phyloP scores from a whole-genome alignment of 2,329 filamentous ascomycete species.

The Fusarium heterosporum region DNA sequence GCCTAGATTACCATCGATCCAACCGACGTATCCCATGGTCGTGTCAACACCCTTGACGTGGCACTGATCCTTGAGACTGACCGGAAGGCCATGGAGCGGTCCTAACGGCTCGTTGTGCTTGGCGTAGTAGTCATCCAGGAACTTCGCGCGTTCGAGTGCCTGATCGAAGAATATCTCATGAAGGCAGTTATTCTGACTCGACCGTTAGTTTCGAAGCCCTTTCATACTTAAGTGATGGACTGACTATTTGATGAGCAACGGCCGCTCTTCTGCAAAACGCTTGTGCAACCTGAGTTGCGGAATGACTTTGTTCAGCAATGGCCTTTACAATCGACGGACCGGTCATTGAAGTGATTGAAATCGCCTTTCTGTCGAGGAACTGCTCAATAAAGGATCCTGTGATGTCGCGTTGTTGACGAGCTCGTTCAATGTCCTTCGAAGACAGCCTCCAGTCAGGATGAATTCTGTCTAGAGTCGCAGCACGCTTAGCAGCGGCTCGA shows the following conservation, averaged over 20 bases:
- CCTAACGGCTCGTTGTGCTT: slow-evolving; percentile 23
- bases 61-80: slow-evolving; percentile 67
- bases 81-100: slow-evolving; percentile 40
- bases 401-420: slow-evolving; percentile 16
- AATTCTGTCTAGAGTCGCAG: slow-evolving; percentile 33
- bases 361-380: slow-evolving; percentile 18
- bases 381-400: slow-evolving; percentile 38
- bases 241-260: slow-evolving; percentile 66
- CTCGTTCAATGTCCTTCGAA: slow-evolving; percentile 22
- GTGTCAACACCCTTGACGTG: slow-evolving; percentile 66
- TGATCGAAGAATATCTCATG: slow-evolving; percentile 39
- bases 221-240: slow-evolving; percentile 56
- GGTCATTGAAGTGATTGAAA: slow-evolving; percentile 19
- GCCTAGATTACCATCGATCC: slow-evolving; percentile 38
- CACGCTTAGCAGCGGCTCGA: slow-evolving; percentile 36
- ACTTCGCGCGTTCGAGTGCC: slow-evolving; percentile 27
- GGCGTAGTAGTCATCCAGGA: slow-evolving; percentile 21
- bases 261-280: slow-evolving; percentile 64
- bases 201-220: slow-evolving; percentile 41
- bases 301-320: background rate
- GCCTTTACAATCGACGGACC: slow-evolving; percentile 14
- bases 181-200: slow-evolving; percentile 26
- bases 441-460: slow-evolving; percentile 37
- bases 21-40: slow-evolving; percentile 54
- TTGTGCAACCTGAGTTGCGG: slow-evolving; percentile 57